A percentile compares a stretch with the other conserved stretches of the same genome.
phyloP scores from a whole-genome alignment of 106 monocot species.

The Allium fistulosum region DNA sequence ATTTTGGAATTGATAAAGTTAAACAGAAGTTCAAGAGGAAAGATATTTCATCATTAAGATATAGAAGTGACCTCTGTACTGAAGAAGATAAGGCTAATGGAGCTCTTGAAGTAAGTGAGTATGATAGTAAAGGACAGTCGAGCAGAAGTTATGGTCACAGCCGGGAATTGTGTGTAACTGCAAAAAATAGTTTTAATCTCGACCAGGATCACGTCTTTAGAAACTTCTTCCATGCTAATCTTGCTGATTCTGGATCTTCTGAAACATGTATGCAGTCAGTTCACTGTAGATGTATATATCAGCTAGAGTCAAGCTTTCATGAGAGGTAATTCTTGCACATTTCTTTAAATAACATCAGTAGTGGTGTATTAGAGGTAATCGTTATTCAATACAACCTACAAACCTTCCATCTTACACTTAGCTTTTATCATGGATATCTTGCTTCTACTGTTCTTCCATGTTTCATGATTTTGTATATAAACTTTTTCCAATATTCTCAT shows the following conservation, averaged over 20 bases:
- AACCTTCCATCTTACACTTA: no score
- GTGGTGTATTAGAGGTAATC: no score
- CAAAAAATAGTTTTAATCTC: conserved; percentile 6
- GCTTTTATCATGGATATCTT: no score
- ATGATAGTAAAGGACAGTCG: conserved; percentile 8
- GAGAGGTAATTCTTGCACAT: conserved; percentile 32
- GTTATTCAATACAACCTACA: no score
- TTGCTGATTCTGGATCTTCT: conserved; percentile 32
- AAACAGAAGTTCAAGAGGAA: conserved; percentile 38
- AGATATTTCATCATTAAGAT: conserved; percentile 9
- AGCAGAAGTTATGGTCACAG: conserved; percentile 6
- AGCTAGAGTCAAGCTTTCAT: conserved; percentile 22
- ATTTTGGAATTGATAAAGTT: conserved; percentile 15
- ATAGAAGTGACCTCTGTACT: no score
- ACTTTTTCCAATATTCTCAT: no score
- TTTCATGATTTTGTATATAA: no score
- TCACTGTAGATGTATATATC: conserved; percentile 43
- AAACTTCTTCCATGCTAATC: conserved; percentile 29
- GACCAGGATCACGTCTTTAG: conserved; percentile 18
- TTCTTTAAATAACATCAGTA: no score
- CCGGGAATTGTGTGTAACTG: background rate
- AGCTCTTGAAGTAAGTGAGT: conserved; percentile 2
- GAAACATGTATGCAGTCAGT: conserved; percentile 43
- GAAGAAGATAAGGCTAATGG: conserved; percentile 26
- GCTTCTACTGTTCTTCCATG: no score